Evolutionary conservation across 108 stramenopile genomes (phyloP).

Genomic region (Mayamaea pseudoterrestris): DNA sequence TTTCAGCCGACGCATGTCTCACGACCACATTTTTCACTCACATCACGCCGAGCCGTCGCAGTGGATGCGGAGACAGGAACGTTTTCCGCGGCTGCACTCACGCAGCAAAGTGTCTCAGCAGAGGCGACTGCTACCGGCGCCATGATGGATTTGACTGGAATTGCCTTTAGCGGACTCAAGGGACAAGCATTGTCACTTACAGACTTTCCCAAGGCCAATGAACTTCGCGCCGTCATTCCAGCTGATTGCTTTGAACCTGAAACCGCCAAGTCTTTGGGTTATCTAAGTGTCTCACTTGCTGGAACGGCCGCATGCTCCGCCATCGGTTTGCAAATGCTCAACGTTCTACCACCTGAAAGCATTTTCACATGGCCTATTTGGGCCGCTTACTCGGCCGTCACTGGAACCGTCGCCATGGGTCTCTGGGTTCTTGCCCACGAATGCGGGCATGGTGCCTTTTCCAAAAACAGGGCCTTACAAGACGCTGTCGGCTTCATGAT

Average conservation of each 20-base stretch:
- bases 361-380: constrained; percentile 56
- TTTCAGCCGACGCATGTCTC: background rate
- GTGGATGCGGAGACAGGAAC: background rate
- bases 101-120: background rate
- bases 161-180: constrained; percentile 44
- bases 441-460: constrained; percentile 96
- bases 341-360: constrained; percentile 47
- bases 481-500: constrained; percentile 84
- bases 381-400: constrained; percentile 58
- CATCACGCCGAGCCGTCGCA: background rate
- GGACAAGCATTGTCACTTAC: constrained; percentile 49
- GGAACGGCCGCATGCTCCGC: constrained; percentile 63
- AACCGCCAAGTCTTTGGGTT: constrained; percentile 52
- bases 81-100: background rate
- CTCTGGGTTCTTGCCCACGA: constrained; percentile 97
- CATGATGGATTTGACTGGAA: constrained; percentile 2
- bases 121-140: no score
- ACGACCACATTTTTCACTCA: background rate
- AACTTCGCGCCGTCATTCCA: constrained; percentile 68
- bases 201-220: constrained; percentile 46
- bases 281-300: constrained; percentile 61
- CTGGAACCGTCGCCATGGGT: constrained; percentile 89
- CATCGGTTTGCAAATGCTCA: constrained; percentile 41
- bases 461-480: constrained; percentile 75
- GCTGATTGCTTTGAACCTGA: constrained; percentile 86